Evolutionary conservation across 1,284 basidiomycete species (phyloP).

Genomic region (Ustilago hordei): DNA sequence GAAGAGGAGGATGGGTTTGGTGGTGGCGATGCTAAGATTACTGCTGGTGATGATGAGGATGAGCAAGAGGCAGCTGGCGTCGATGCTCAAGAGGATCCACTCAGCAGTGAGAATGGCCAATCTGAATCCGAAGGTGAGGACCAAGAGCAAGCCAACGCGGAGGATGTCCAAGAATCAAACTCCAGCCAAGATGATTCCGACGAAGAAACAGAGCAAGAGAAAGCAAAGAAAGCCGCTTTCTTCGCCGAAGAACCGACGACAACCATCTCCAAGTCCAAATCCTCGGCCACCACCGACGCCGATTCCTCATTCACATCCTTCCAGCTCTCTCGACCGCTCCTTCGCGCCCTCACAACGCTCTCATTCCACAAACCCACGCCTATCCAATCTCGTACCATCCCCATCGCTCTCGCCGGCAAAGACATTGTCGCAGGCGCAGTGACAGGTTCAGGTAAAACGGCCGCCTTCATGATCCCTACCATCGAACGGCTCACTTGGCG

Average conservation of each 20-base stretch:
- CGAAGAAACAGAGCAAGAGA: slow-evolving; percentile 55
- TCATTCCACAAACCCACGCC: slow-evolving; percentile 88
- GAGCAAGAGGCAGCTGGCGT: slow-evolving; percentile 67
- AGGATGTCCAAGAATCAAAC: slow-evolving; percentile 28
- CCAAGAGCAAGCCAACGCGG: slow-evolving; percentile 4
- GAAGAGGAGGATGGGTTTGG: slow-evolving; percentile 74
- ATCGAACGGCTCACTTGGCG: slow-evolving; percentile 89
- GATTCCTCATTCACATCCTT: slow-evolving; percentile 79
- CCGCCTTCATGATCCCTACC: slow-evolving; percentile 99
- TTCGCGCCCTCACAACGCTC: slow-evolving; percentile 85
- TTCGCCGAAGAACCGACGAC: slow-evolving; percentile 57
- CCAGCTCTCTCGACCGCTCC: slow-evolving; percentile 88
- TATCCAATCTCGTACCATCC: slow-evolving; percentile 97
- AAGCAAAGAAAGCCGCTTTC: slow-evolving; percentile 65
- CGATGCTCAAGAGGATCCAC: slow-evolving; percentile 49
- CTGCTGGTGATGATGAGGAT: slow-evolving; percentile 54
- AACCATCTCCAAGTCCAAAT: slow-evolving; percentile 17
- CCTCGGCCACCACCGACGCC: slow-evolving; percentile 16
- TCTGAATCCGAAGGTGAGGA: slow-evolving; percentile 13
- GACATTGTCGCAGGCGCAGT: slow-evolving; percentile 98
- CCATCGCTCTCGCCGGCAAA: slow-evolving; percentile 94
- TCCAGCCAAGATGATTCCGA: slow-evolving; percentile 49
- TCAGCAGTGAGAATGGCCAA: slow-evolving; percentile 17
- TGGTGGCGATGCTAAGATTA: slow-evolving; percentile 56
- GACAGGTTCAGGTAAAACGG: slow-evolving; percentile 94